Conservation (phyloP, 148 eudicot species). For the Rhododendron ovatum region DNA sequence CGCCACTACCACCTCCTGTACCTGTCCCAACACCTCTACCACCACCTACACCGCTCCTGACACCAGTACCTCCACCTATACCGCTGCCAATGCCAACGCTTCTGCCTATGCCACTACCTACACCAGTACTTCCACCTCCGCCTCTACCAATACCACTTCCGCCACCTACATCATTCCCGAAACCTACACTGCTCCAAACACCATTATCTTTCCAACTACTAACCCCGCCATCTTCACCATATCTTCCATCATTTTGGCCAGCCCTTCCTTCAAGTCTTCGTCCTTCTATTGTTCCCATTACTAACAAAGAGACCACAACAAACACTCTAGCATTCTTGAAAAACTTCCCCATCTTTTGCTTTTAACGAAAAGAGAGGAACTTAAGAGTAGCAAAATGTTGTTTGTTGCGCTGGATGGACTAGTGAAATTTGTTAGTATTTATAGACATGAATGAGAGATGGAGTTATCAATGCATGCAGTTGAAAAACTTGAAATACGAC, state of each 20-base stretch:
- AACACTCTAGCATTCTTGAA: conserved; percentile 3
- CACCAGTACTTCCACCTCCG: neutral
- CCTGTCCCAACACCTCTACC: conserved; percentile 12
- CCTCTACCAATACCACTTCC: neutral
- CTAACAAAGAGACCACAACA: neutral
- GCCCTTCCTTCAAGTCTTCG: neutral
- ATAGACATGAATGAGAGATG: neutral
- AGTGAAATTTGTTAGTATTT: neutral
- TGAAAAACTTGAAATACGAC: neutral
- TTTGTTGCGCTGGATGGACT: neutral
- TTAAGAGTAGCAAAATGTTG: neutral
- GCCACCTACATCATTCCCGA: neutral
- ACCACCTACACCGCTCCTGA: neutral
- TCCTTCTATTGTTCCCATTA: conserved; percentile 15
- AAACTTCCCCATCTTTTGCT: conserved; percentile 4
- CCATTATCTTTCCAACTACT: conserved; percentile 15
- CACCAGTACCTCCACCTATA: conserved; percentile 5
- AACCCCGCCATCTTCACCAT: conserved; percentile 10
- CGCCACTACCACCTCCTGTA: conserved; percentile 3
- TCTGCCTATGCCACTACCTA: neutral
- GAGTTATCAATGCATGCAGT: neutral
- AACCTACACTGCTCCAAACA: neutral
- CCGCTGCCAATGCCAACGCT: neutral
- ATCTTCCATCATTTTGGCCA: neutral
- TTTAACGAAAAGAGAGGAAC: neutral